Evolutionary conservation across 1,284 basidiomycete genomes (phyloP).

Genomic region (Chondrostereum purpureum): DNA sequence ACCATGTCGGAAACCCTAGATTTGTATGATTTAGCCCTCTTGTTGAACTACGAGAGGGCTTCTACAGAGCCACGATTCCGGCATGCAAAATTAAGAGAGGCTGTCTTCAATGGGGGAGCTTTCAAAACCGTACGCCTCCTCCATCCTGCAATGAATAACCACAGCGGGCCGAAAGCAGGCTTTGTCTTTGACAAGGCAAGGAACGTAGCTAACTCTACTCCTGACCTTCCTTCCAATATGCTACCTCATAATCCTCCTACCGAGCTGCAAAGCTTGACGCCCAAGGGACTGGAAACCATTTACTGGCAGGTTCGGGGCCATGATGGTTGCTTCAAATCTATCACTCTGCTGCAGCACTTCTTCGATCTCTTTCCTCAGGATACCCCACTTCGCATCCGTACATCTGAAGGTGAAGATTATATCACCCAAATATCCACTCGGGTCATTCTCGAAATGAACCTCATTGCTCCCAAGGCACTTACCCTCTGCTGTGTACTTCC

Average conservation of each 20-base stretch:
- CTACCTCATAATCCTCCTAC: conserved; percentile 13
- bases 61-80: conserved; percentile 23
- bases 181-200: conserved; percentile 20
- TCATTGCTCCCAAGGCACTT: conserved; percentile 15
- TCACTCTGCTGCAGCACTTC: conserved; percentile 23
- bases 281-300: conserved; percentile 21
- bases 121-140: conserved; percentile 15
- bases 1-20: conserved; percentile 11
- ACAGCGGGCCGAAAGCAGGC: conserved; percentile 16
- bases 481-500: conserved; percentile 17
- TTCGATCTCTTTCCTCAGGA: conserved; percentile 19
- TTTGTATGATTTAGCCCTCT: conserved; percentile 16
- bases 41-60: conserved; percentile 23
- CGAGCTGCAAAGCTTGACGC: conserved; percentile 12
- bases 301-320: conserved; percentile 25
- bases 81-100: conserved; percentile 20
- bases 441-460: conserved; percentile 19
- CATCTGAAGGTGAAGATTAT: conserved; percentile 16
- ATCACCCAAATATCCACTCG: conserved; percentile 13
- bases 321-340: conserved; percentile 21
- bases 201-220: conserved; percentile 9
- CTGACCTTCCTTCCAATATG: conserved; percentile 23
- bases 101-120: conserved; percentile 10
- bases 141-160: conserved; percentile 9
- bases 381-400: conserved; percentile 20